Conservation (phyloP, 2,329 filamentous ascomycete genomes). For the Ramularia endophylla region DNA sequence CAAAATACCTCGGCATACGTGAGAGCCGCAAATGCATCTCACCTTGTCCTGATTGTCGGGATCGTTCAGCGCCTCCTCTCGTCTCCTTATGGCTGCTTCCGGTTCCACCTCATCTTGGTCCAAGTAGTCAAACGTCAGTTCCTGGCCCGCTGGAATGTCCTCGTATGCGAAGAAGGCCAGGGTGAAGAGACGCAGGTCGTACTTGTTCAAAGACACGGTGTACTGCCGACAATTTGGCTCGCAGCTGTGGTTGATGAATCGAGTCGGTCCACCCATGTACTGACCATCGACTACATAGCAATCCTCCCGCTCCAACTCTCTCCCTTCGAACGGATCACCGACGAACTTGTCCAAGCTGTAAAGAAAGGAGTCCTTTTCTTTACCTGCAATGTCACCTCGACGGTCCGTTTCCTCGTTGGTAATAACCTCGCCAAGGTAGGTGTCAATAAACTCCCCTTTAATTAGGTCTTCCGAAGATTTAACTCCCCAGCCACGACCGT, state of each 20-base stretch:
- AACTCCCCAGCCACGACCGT: constrained; percentile 78
- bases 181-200: constrained; percentile 68
- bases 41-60: constrained; percentile 42
- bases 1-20: constrained; percentile 62
- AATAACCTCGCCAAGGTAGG: constrained; percentile 61
- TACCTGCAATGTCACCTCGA: constrained; percentile 48
- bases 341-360: constrained; percentile 76
- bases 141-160: constrained; percentile 59
- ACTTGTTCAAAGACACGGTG: constrained; percentile 69
- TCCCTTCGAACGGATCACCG: constrained; percentile 14
- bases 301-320: constrained; percentile 36
- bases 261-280: constrained; percentile 69
- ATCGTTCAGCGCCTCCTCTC: constrained; percentile 41
- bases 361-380: constrained; percentile 70
- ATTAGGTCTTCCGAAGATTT: constrained; percentile 58
- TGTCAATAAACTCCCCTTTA: constrained; percentile 72
- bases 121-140: constrained; percentile 76
- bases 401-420: constrained; percentile 54
- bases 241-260: constrained; percentile 80
- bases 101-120: constrained; percentile 51
- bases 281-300: constrained; percentile 57
- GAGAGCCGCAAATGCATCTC: constrained; percentile 53
- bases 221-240: constrained; percentile 75
- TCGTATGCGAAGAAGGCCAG: constrained; percentile 68
- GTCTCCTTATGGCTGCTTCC: constrained; percentile 22